Percentiles rank a stretch among this genome's conserved stretches.
Evolutionary conservation across 257 asterid species (phyloP).

Genomic region (Coffea canephora): DNA sequence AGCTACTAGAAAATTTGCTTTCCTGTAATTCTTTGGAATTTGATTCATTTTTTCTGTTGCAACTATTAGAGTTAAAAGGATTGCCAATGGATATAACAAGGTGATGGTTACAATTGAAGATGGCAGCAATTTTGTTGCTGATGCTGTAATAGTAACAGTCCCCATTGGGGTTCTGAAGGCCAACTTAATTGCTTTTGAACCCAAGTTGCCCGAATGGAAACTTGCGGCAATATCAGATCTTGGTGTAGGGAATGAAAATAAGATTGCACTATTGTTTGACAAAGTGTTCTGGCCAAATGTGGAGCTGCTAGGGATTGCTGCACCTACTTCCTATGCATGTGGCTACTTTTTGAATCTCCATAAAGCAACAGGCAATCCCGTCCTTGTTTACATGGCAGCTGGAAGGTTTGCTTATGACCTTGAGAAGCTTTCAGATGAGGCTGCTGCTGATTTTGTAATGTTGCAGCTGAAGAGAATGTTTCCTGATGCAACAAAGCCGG

Average conservation of each 20-base stretch:
- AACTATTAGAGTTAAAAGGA: slow-evolving; percentile 60
- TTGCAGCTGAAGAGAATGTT: slow-evolving; percentile 82
- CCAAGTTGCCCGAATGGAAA: slow-evolving; percentile 92
- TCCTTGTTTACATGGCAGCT: slow-evolving; percentile 98
- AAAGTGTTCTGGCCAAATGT: slow-evolving; percentile 91
- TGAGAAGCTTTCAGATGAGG: slow-evolving; percentile 85
- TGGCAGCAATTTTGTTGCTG: slow-evolving; percentile 75
- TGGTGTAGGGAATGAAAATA: slow-evolving; percentile 93
- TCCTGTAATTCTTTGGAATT: not conserved
- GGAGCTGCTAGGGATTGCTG: slow-evolving; percentile 79
- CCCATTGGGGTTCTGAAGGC: slow-evolving; percentile 92
- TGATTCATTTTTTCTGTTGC: not conserved
- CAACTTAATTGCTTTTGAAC: slow-evolving; percentile 72
- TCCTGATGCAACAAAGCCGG: slow-evolving; percentile 78
- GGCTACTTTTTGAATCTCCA: slow-evolving; percentile 96
- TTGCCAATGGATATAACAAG: slow-evolving; percentile 61
- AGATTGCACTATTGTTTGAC: slow-evolving; percentile 78
- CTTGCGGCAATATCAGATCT: slow-evolving; percentile 84
- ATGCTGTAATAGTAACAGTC: slow-evolving; percentile 86
- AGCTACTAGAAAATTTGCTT: not conserved
- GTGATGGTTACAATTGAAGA: slow-evolving; percentile 70
- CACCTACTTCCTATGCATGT: slow-evolving; percentile 81
- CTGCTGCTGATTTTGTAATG: slow-evolving; percentile 72
- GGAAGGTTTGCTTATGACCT: slow-evolving; percentile 86
- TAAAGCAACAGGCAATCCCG: slow-evolving; percentile 89